A percentile compares a stretch with the other conserved stretches of the same genome.
phyloP scores from a whole-genome alignment of 176 grass and related monocot species.

The Alopecurus myosuroides region DNA sequence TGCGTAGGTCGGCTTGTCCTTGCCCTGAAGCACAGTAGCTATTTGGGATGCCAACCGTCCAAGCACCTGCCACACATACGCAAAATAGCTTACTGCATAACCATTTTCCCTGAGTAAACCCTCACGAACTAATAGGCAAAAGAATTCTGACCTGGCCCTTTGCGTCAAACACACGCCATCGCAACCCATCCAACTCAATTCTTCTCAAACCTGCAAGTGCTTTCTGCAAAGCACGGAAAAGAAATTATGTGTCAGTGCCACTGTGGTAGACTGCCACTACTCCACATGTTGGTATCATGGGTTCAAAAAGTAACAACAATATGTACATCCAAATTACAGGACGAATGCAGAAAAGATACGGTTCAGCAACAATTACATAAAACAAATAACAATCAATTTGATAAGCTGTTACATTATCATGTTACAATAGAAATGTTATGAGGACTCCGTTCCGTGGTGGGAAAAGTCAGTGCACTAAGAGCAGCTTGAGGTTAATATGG shows the following conservation, averaged over 20 bases:
- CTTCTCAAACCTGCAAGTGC: conserved; percentile 81
- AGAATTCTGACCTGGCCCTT: conserved; percentile 61
- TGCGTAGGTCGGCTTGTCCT: conserved; percentile 85
- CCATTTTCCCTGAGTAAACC: not conserved
- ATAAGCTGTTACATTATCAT: not conserved
- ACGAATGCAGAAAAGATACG: not conserved
- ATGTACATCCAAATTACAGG: not conserved
- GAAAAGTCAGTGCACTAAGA: not conserved
- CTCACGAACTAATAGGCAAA: not conserved
- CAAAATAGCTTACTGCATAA: not conserved
- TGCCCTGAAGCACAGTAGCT: conserved; percentile 73
- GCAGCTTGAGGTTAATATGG: too few relatives aligned
- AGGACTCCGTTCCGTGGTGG: not conserved
- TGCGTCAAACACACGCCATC: conserved; percentile 90
- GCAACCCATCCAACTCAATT: conserved; percentile 73
- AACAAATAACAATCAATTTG: not conserved
- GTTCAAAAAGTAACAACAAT: not conserved
- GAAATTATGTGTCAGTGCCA: not conserved
- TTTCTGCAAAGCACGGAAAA: conserved; percentile 55
- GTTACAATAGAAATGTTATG: not conserved
- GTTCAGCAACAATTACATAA: not conserved
- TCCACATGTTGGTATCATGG: not conserved
- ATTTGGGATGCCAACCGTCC: conserved; percentile 85
- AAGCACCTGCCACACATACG: conserved; percentile 47
- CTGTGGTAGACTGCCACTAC: not conserved